These are phyloP conservation scores for Sugiyamaella grinbergsii DNA, from an alignment of 1,139 yeast genomes.

Conservation along the genomic window DNA sequence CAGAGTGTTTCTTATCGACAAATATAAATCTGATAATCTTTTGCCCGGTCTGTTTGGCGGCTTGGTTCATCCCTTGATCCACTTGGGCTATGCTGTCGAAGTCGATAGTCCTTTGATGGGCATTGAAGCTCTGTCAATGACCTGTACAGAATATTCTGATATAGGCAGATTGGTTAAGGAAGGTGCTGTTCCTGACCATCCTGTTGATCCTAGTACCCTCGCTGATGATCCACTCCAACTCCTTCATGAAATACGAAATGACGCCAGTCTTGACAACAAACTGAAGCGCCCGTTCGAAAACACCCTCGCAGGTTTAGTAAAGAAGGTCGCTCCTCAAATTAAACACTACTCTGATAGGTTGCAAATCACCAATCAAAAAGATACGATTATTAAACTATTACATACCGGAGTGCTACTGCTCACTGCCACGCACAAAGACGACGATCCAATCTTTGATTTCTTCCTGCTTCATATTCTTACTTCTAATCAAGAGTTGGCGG, in stretches of 20 bases:
- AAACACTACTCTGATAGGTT: conserved; percentile 30
- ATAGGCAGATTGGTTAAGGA: conserved; percentile 1
- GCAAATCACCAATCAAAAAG: conserved; percentile 26
- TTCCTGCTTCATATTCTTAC: conserved; percentile 40
- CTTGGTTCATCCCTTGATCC: conserved; percentile 40
- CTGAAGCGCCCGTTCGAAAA: conserved; percentile 20
- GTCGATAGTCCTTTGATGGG: conserved; percentile 38
- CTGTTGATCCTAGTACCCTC: background rate
- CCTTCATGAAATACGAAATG: conserved; percentile 30
- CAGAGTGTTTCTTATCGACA: conserved; percentile 24
- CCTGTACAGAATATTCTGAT: conserved; percentile 27
- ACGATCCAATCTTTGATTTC: conserved; percentile 35
- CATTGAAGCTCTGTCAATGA: conserved; percentile 37
- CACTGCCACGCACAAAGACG: conserved; percentile 33
- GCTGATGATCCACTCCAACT: conserved; percentile 26
- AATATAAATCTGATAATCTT: conserved; percentile 24
- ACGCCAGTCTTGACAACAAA: conserved; percentile 27
- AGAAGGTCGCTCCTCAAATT: conserved; percentile 24
- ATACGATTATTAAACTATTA: conserved; percentile 30
- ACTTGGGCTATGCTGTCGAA: conserved; percentile 42
- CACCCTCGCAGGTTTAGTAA: conserved; percentile 14
- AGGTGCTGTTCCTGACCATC: background rate
- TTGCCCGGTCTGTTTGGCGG: conserved; percentile 36
- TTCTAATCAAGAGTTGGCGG: conserved; percentile 37
- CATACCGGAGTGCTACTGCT: conserved; percentile 31